Base-by-base conservation (phyloP, 176 grass and related monocot genomes). In the Eremochloa ophiuroides region DNA sequence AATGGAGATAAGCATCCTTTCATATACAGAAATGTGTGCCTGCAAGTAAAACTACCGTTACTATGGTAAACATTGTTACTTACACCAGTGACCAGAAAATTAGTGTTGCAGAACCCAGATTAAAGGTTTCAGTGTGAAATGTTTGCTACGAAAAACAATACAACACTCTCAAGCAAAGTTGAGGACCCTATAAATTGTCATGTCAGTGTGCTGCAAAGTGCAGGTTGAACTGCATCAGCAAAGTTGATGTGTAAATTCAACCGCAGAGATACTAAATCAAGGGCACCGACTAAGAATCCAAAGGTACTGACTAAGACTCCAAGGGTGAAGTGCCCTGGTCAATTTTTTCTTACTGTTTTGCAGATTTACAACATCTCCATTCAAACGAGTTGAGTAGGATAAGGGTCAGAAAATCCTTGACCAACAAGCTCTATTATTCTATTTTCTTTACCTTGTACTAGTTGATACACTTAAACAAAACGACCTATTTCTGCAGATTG, bases 31-130 rank as follows among this genome's bases (percentile, higher is more conserved):
- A 78, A 82, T 83, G 73, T 83, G 73, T 78, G 73, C 83, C 83
- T 86, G 88, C 88, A 90, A 83, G 67, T 90, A 78, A 82, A 90
- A 69, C 83, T 90, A 82, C 48, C 23, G 38, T 89, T 77, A 89
- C 88, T 78, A 30, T 78, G 39, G 61, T 59, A 82, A 78, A 89
- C 58, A 86, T 78, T 73, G 27, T 58, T 82, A 82, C 30, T 58
- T 74, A 82, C 30, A 78, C 68, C 30, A 60, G 47, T 65, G 8
- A 78, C 78, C 40, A 72, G 12, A 60, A 67, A 51, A 66, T 18
- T 34, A 77, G 78, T 22, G 69, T 46, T 55, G 46, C 22, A 47
- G 3, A 69, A 62, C 74, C 26, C 20, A 28, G 10, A 51, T 34
- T 80, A 10, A 35, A 55, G 28, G 43, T 76, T 71, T 31, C 42